phyloP scores from a whole-genome alignment of 2,329 filamentous ascomycete species.

The Hirsutella minnesotensis region DNA sequence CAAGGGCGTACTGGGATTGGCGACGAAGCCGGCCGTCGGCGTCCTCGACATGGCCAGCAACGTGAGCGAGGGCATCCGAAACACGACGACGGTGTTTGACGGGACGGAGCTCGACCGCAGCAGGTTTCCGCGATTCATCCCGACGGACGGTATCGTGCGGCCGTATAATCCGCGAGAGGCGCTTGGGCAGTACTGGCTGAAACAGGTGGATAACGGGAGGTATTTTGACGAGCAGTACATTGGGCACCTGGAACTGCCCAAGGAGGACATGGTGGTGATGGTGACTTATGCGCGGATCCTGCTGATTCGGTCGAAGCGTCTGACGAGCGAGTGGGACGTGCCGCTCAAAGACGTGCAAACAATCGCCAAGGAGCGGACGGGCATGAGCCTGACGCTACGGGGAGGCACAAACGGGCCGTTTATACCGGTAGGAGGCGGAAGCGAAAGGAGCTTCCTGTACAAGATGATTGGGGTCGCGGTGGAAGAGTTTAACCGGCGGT shows the following conservation, averaged over 20 bases:
- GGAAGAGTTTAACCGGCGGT: slow-evolving; percentile 55
- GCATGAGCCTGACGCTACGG: slow-evolving; percentile 76
- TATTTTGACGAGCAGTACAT: slow-evolving; percentile 98
- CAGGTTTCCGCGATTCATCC: slow-evolving; percentile 85
- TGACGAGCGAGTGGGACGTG: slow-evolving; percentile 92
- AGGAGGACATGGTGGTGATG: slow-evolving; percentile 81
- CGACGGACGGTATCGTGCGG: slow-evolving; percentile 82
- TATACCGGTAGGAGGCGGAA: slow-evolving; percentile 85
- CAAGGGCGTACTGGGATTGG: slow-evolving; percentile 86
- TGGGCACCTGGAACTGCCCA: slow-evolving; percentile 83
- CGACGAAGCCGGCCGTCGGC: slow-evolving; percentile 92
- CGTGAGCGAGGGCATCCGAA: slow-evolving; percentile 92
- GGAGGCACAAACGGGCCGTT: slow-evolving; percentile 92
- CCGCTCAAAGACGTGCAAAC: slow-evolving; percentile 93
- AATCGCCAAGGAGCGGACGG: slow-evolving; percentile 91
- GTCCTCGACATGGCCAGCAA: slow-evolving; percentile 96
- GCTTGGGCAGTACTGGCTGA: slow-evolving; percentile 95
- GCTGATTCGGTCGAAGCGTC: slow-evolving; percentile 73
- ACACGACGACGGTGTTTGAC: slow-evolving; percentile 97
- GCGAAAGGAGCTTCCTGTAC: slow-evolving; percentile 51
- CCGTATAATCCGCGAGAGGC: slow-evolving; percentile 93
- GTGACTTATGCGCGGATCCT: slow-evolving; percentile 81
- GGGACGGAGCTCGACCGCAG: slow-evolving; percentile 88
- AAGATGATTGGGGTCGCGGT: slow-evolving; percentile 54
- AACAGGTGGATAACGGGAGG: slow-evolving; percentile 92